Evolutionary conservation across 176 grass and related monocot genomes (phyloP).

Genomic region (Musa acuminata): DNA sequence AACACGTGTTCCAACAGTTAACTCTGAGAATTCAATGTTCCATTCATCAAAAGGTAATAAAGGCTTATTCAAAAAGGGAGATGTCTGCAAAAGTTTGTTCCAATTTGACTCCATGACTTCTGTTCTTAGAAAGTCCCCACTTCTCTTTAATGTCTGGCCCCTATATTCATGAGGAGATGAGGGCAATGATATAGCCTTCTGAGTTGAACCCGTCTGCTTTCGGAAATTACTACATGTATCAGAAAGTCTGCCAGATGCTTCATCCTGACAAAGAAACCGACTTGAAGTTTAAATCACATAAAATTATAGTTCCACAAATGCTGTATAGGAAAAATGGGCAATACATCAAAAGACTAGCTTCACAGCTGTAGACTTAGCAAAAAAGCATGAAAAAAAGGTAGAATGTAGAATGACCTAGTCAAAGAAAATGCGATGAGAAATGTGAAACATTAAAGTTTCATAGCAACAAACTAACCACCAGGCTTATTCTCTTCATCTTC

Average conservation of each 20-base stretch:
- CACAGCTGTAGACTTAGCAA: too few relatives aligned
- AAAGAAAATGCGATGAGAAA: too few relatives aligned
- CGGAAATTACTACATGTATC: constrained; percentile 34
- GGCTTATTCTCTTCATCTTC: too few relatives aligned
- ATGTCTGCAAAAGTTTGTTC: constrained; percentile 76
- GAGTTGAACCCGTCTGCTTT: constrained; percentile 43
- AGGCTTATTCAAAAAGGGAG: constrained; percentile 72
- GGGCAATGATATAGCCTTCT: constrained; percentile 85
- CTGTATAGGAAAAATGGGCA: too few relatives aligned
- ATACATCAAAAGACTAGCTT: too few relatives aligned
- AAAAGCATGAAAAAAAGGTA: too few relatives aligned
- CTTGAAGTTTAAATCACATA: constrained; percentile 32
- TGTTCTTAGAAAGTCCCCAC: constrained; percentile 49
- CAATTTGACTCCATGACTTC: constrained; percentile 63
- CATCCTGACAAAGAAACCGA: constrained; percentile 33
- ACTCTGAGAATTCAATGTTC: constrained; percentile 86
- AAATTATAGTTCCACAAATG: too few relatives aligned
- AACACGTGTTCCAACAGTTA: constrained; percentile 89
- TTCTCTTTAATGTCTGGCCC: constrained; percentile 37
- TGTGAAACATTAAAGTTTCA: too few relatives aligned
- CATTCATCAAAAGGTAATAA: constrained; percentile 92
- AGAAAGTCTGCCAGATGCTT: constrained; percentile 14
- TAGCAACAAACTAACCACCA: too few relatives aligned
- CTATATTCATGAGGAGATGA: constrained; percentile 76
- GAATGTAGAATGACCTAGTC: too few relatives aligned